Evolutionary conservation across 2,329 filamentous ascomycete genomes (phyloP), one percentile per base, ranked within the genome.

Genomic region (Rhinocladiella mackenziei): DNA sequence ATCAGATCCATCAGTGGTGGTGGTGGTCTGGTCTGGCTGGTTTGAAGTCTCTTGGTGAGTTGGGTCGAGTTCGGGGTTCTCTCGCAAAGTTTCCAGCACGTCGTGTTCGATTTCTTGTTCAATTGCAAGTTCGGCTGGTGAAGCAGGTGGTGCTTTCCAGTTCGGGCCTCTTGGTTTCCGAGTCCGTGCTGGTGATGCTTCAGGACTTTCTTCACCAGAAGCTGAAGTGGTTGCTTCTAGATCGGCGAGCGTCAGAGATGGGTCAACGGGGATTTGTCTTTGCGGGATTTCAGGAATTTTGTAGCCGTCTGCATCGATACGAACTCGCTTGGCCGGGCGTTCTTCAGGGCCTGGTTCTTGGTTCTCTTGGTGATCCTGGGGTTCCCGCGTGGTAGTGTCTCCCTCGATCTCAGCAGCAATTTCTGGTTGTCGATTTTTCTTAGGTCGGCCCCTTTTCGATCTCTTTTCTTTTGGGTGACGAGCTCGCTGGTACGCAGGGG

Each of bases 401-500:
- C 72, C 47, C 66, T 77, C 58, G 14, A 66, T 62, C 39, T 71
- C 66, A 1, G 66, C 62, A 2, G 64, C 63, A 7, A 63, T 65
- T 33, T 67, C 63, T 8, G 61, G 53, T 20, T 47, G 22, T 2
- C 58, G 48, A 14, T 10, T 6, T 19, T 54, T 53, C 22, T 56
- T 62, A 20, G 55, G 60, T 17, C 64, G 50, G 14, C 58, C 57
- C 28, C 60, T 73, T 54, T 59, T 66, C 68, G n/a, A n/a, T n/a
- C 58, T 77, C 69, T 61, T 77, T 77, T 58, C 82, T 74, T 44
- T 80, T 70, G 15, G 77, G 71, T 58, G 83, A 74, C 58, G 80
- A 11, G 62, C 63, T 34, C 63, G 58, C 32, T 64, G 87, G 55
- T 92, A 85, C 0, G 88, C 83, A 0, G 92, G 92, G 0, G 92